These are phyloP conservation scores for Suhomyces canberraensis DNA, from an alignment of 805 yeast species.

Conservation along the genomic window DNA sequence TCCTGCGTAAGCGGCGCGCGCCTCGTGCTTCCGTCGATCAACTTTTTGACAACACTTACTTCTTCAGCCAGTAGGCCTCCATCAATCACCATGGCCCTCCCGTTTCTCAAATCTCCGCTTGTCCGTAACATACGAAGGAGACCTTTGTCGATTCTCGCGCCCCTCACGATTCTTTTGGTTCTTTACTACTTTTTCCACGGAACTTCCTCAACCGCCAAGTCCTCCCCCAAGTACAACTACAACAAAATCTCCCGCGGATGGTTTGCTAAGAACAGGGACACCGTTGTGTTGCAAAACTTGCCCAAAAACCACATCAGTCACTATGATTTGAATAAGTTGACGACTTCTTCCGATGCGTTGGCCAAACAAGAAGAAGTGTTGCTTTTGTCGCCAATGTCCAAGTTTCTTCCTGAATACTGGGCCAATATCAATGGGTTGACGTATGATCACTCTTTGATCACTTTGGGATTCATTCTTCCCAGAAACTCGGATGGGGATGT, in stretches of 20 bases:
- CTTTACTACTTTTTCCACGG: conserved; percentile 40
- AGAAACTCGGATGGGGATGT: conserved; percentile 76
- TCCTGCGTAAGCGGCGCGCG: no score
- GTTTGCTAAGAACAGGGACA: conserved; percentile 50
- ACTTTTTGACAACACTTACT: no score
- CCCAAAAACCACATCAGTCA: conserved; percentile 77
- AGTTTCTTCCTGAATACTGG: conserved; percentile 87
- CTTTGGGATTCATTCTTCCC: conserved; percentile 90
- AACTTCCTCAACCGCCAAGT: conserved; percentile 11
- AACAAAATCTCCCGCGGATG: conserved; percentile 43
- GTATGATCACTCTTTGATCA: conserved; percentile 82
- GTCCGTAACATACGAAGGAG: conserved; percentile 60
- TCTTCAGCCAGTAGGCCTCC: no score
- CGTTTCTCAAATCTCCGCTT: conserved; percentile 24
- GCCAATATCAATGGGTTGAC: conserved; percentile 66
- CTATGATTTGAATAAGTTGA: conserved; percentile 77
- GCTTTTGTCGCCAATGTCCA: conserved; percentile 86
- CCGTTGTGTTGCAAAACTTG: conserved; percentile 53
- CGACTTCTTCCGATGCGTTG: conserved; percentile 68
- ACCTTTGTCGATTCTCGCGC: conserved; percentile 48
- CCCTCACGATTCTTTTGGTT: conserved; percentile 41
- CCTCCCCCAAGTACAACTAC: conserved; percentile 44
- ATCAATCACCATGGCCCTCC: conserved; percentile 15
- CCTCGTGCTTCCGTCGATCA: no score
- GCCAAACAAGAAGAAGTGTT: conserved; percentile 78